These are phyloP conservation scores for Akanthomyces dipterigenus DNA, from an alignment of 2,329 filamentous ascomycete genomes.

Conservation along the genomic window DNA sequence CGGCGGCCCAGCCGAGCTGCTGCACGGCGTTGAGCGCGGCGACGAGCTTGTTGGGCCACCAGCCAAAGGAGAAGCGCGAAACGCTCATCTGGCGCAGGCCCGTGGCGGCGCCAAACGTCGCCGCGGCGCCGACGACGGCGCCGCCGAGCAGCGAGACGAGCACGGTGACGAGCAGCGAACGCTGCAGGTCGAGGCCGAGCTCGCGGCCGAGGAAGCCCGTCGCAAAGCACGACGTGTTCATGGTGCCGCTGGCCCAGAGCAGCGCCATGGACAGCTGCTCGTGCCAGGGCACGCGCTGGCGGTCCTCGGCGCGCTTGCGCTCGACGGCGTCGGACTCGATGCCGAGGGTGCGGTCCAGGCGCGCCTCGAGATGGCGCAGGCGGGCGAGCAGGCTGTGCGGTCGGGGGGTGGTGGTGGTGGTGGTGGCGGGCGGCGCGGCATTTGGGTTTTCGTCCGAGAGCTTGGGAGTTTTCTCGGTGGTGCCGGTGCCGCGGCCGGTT, in stretches of 20 bases:
- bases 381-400: slow-evolving; percentile 24
- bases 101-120: slow-evolving; percentile 42
- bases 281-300: slow-evolving; percentile 23
- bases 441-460: background rate
- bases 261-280: slow-evolving; percentile 43
- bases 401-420: slow-evolving; percentile 8
- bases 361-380: slow-evolving; percentile 35
- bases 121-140: slow-evolving; percentile 36
- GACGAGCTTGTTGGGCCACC: slow-evolving; percentile 44
- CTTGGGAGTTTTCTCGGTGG: background rate
- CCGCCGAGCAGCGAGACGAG: slow-evolving; percentile 36
- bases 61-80: slow-evolving; percentile 42
- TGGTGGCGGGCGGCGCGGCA: background rate
- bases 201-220: slow-evolving; percentile 45
- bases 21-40: slow-evolving; percentile 33
- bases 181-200: slow-evolving; percentile 38
- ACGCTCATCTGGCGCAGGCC: slow-evolving; percentile 46
- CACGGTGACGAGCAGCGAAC: slow-evolving; percentile 37
- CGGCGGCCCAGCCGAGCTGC: slow-evolving; percentile 44
- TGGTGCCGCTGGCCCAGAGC: slow-evolving; percentile 44
- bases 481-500: background rate
- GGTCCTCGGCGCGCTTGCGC: slow-evolving; percentile 39
- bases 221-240: slow-evolving; percentile 45
- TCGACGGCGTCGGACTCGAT: slow-evolving; percentile 41
- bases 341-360: slow-evolving; percentile 39